These are phyloP conservation scores for Omphalotus guepiniiformis DNA, from an alignment of 768 basidiomycete genomes.

Conservation along the genomic window DNA sequence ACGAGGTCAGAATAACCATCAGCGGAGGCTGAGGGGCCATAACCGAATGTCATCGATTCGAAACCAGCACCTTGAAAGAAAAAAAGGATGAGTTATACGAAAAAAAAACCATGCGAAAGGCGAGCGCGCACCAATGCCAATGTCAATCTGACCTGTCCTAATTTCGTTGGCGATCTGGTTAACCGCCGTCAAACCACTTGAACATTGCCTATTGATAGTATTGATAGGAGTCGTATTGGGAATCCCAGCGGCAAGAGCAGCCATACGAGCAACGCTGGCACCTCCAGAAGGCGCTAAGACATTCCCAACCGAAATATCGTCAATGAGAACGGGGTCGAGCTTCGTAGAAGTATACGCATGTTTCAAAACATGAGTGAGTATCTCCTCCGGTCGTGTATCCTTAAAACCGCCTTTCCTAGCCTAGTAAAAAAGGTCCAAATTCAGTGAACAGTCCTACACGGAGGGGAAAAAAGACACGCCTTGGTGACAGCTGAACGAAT, in stretches of 20 bases:
- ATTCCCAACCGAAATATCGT: constrained; percentile 83
- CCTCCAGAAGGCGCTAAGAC: constrained; percentile 87
- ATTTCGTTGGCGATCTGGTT: constrained; percentile 83
- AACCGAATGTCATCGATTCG: constrained; percentile 86
- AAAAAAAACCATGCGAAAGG: constrained; percentile 2
- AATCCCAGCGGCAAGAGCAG: constrained; percentile 81
- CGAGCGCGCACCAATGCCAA: constrained; percentile 70
- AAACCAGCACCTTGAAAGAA: constrained; percentile 66
- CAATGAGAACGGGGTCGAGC: constrained; percentile 78
- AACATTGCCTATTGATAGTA: constrained; percentile 90
- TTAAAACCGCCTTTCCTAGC: constrained; percentile 87
- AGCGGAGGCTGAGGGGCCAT: constrained; percentile 53
- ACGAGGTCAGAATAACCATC: constrained; percentile 62
- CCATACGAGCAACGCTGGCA: constrained; percentile 79
- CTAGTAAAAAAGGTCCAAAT: constrained; percentile 32
- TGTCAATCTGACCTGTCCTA: constrained; percentile 72
- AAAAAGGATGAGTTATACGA: neutral
- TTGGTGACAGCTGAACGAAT: constrained; percentile 91
- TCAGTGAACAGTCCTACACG: too few relatives aligned
- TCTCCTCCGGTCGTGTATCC: constrained; percentile 80
- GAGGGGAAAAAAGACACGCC: constrained; percentile 47
- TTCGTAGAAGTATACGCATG: constrained; percentile 64
- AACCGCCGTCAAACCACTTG: constrained; percentile 79
- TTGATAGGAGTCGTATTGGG: constrained; percentile 69
- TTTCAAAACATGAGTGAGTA: constrained; percentile 71